Percentiles rank a stretch among this genome's conserved stretches.
Evolutionary conservation across 2,329 filamentous ascomycete species (phyloP).

Genomic region (Alternaria consortialis): DNA sequence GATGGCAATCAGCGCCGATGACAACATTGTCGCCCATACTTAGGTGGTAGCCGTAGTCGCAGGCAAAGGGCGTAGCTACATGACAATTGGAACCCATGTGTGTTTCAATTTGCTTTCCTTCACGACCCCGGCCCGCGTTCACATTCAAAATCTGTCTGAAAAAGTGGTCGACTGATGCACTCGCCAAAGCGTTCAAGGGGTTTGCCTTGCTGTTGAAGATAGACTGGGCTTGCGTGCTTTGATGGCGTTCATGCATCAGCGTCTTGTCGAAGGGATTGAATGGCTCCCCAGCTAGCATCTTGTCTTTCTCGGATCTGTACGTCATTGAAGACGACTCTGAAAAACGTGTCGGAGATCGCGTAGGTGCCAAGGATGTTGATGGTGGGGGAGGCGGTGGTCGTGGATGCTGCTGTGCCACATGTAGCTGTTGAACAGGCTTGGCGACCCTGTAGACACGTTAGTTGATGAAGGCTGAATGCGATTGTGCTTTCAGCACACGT

Average conservation of each 20-base stretch:
- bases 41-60: slow-evolving; percentile 97
- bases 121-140: slow-evolving; percentile 62
- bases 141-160: slow-evolving; percentile 78
- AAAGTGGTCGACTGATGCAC: slow-evolving; percentile 72
- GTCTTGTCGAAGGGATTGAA: slow-evolving; percentile 82
- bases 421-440: slow-evolving; percentile 54
- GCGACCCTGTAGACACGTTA: slow-evolving; percentile 9
- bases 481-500: neutral
- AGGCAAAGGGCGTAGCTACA: slow-evolving; percentile 88
- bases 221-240: slow-evolving; percentile 82
- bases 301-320: slow-evolving; percentile 78
- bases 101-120: slow-evolving; percentile 50
- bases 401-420: slow-evolving; percentile 34
- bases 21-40: slow-evolving; percentile 84
- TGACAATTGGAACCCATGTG: slow-evolving; percentile 77
- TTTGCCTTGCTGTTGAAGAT: slow-evolving; percentile 86
- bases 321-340: slow-evolving; percentile 40
- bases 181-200: slow-evolving; percentile 70
- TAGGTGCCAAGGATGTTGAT: slow-evolving; percentile 28
- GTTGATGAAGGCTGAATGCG: neutral
- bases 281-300: slow-evolving; percentile 83
- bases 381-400: slow-evolving; percentile 30
- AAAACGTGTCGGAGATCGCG: slow-evolving; percentile 36
- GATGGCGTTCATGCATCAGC: slow-evolving; percentile 82
- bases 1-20: slow-evolving; percentile 82